These are phyloP conservation scores for Teratosphaeria gauchensis DNA, from an alignment of 2,329 filamentous ascomycete genomes.

Conservation along the genomic window DNA sequence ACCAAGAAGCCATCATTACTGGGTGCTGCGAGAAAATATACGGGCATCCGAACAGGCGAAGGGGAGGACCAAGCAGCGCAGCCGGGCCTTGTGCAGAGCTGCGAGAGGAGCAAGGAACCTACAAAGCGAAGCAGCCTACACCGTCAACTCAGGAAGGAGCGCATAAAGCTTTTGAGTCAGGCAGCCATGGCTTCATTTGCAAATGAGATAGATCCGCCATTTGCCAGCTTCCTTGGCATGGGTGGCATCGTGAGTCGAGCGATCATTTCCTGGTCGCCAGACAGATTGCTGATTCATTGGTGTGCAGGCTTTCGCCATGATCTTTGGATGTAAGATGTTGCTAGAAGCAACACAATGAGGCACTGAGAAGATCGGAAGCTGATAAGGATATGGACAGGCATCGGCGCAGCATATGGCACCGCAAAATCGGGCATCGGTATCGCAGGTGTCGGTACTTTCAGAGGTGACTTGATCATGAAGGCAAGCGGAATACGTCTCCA, in stretches of 20 bases:
- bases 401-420: constrained; percentile 76
- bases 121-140: background rate
- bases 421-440: constrained; percentile 85
- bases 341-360: constrained; percentile 2
- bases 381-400: constrained; percentile 33
- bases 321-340: constrained; percentile 61
- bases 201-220: constrained; percentile 58
- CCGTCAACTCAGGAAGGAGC: background rate
- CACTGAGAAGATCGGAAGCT: constrained; percentile 11
- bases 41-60: background rate
- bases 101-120: background rate
- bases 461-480: constrained; percentile 88
- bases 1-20: background rate
- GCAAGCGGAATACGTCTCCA: constrained; percentile 34
- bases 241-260: constrained; percentile 49
- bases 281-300: background rate
- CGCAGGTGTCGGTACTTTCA: constrained; percentile 72
- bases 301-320: constrained; percentile 61
- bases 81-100: background rate
- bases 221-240: constrained; percentile 83
- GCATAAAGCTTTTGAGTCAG: background rate
- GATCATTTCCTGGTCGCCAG: background rate
- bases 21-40: background rate
- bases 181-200: background rate
- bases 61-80: background rate